Base-by-base conservation (phyloP, 768 basidiomycete species). In the Xerocomellus chrysenteron region DNA sequence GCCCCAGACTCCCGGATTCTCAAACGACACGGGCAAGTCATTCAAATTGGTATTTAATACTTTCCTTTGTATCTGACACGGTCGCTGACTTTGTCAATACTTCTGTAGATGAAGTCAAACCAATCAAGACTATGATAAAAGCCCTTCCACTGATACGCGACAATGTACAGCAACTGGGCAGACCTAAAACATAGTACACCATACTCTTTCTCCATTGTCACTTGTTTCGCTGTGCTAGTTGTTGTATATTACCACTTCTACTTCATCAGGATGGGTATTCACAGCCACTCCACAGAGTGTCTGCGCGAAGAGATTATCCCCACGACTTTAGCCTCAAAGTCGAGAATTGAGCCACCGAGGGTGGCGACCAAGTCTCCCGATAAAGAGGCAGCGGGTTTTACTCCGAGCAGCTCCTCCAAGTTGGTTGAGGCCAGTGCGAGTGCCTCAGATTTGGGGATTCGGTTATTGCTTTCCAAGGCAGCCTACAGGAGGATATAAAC, bases 61-160 rank as follows among this genome's bases (percentile, higher is more conserved):
- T 40, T n/a, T 7, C n/a, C 13, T 24, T 54, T 12, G 5, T n/a
- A 30, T 26, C 12, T 12, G 8, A 17, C 14, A 44, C 28, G 19
- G 37, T 30, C 8, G 28, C 21, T 60, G 24, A 48, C 39, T 45
- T 13, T 37, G 30, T 41, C 17, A 47, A 21, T 26, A 45, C 40
- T 28, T 26, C 39, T 26, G 11, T 58, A 91, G 90, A 85, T 28
- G 86, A 90, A 70, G 73, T 80, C 37, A 85, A 88, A 64, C 82
- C 90, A n/a, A 81, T 90, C 60, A 85, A 85, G 65, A 81, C 91
- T n/a, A 81, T 93, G 47, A 80, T 81, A 35, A 76, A 77, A 56
- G 86, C 84, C 8, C 72, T 92, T 49, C 87, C 87, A 2, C 73
- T 78, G 30, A 87, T 92, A 60, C 73, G 83, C 50, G 65, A 79